phyloP scores from a whole-genome alignment of 1,139 yeast genomes.

The Yamadazyma trypodendri region DNA sequence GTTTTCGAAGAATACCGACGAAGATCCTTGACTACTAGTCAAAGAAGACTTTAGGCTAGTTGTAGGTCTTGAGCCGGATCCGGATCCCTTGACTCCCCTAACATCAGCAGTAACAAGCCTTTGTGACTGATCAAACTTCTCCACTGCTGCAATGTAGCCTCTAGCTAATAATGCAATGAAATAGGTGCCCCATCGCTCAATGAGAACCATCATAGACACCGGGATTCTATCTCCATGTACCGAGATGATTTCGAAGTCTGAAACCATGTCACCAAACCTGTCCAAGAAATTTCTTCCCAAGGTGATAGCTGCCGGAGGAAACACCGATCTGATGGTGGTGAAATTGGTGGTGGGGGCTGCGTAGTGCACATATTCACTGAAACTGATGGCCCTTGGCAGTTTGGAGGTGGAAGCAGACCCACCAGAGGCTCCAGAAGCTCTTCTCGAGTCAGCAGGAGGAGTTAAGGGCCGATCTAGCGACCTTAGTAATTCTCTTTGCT shows the following conservation, averaged over 20 bases:
- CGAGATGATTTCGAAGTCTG: constrained; percentile 71
- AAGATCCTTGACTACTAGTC: constrained; percentile 15
- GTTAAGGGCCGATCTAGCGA: constrained; percentile 12
- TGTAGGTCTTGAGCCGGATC: constrained; percentile 8
- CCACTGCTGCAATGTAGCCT: constrained; percentile 61
- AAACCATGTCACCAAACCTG: constrained; percentile 58
- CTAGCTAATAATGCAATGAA: constrained; percentile 60
- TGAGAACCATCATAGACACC: constrained; percentile 55
- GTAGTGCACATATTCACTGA: constrained; percentile 73
- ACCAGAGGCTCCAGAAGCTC: constrained; percentile 15
- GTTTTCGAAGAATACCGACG: constrained; percentile 4
- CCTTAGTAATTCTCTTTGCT: neutral
- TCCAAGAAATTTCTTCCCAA: constrained; percentile 73
- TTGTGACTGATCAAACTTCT: constrained; percentile 42
- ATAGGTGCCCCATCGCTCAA: constrained; percentile 74
- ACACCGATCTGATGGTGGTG: constrained; percentile 64
- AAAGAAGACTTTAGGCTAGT: constrained; percentile 13
- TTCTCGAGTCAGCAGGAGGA: constrained; percentile 13
- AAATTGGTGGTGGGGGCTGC: constrained; percentile 69
- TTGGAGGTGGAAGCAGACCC: constrained; percentile 14
- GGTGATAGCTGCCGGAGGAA: constrained; percentile 75
- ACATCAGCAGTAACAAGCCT: neutral
- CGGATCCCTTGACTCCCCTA: constrained; percentile 5
- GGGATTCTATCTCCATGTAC: constrained; percentile 66
- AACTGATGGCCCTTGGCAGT: constrained; percentile 35